These are phyloP conservation scores for Phaeosphaeria sp. DNA, from an alignment of 2,329 filamentous ascomycete species.

Conservation along the genomic window DNA sequence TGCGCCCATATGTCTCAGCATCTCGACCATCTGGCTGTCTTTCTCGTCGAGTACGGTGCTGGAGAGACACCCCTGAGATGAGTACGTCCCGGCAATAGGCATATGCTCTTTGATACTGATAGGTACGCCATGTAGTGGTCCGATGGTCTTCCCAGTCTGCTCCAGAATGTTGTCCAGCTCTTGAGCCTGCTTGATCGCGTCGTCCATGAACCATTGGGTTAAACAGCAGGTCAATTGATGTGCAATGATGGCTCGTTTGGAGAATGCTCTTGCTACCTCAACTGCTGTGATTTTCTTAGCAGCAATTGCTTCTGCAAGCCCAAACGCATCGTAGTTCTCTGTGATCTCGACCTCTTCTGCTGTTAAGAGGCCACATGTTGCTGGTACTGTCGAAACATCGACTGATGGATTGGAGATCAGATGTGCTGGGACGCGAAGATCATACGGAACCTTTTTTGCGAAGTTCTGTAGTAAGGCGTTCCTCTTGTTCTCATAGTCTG, in stretches of 20 bases:
- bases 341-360: conserved; percentile 58
- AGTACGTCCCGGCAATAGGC: conserved; percentile 59
- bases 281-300: conserved; percentile 47
- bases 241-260: conserved; percentile 26
- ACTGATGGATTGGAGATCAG: conserved; percentile 20
- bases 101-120: conserved; percentile 61
- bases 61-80: conserved; percentile 60
- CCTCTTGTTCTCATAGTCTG: conserved; percentile 24
- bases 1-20: conserved; percentile 61
- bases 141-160: conserved; percentile 21
- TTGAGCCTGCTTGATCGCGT: conserved; percentile 22
- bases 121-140: conserved; percentile 58
- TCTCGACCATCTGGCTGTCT: conserved; percentile 63
- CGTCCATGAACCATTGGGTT: conserved; percentile 30
- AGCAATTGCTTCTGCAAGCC: conserved; percentile 51
- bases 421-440: conserved; percentile 13
- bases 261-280: conserved; percentile 43
- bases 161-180: conserved; percentile 54
- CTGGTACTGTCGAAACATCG: conserved; percentile 26
- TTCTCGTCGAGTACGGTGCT: conserved; percentile 56
- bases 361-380: conserved; percentile 53
- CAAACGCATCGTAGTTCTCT: conserved; percentile 53
- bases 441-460: conserved; percentile 17
- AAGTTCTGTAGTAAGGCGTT: conserved; percentile 20
- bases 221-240: conserved; percentile 26